These are phyloP conservation scores for Onygena corvina DNA, from an alignment of 2,329 filamentous ascomycete species.

Conservation along the genomic window DNA sequence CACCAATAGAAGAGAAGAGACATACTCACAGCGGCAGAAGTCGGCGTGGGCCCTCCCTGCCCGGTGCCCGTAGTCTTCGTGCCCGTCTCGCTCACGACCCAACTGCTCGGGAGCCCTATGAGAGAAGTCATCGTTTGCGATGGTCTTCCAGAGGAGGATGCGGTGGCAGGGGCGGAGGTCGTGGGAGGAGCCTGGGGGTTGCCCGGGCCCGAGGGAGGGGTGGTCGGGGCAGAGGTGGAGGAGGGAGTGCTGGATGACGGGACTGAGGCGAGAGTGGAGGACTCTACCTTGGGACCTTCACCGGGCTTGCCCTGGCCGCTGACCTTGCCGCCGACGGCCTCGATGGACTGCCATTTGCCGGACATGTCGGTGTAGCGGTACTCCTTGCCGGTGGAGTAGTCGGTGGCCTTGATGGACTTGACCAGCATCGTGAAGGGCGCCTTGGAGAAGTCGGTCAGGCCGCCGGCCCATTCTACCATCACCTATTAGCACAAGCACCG, in stretches of 20 bases:
- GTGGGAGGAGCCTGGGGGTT: slow-evolving; percentile 4
- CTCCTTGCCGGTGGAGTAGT: slow-evolving; percentile 82
- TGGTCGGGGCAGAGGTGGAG: not conserved
- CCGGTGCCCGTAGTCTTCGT: too few relatives aligned
- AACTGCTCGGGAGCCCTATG: slow-evolving; percentile 59
- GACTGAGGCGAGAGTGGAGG: slow-evolving; percentile 43
- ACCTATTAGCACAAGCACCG: not conserved
- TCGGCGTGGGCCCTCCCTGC: slow-evolving; percentile 65
- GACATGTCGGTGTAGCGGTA: slow-evolving; percentile 72
- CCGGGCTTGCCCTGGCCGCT: slow-evolving; percentile 51
- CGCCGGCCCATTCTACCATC: slow-evolving; percentile 61
- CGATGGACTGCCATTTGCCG: slow-evolving; percentile 72
- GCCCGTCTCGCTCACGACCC: slow-evolving; percentile 63
- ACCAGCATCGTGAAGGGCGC: slow-evolving; percentile 83
- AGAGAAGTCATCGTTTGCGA: slow-evolving; percentile 32
- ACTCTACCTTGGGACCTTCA: slow-evolving; percentile 31
- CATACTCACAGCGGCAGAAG: slow-evolving; percentile 56
- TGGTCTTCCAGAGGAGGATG: slow-evolving; percentile 34
- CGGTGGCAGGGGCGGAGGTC: not conserved
- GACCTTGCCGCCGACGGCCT: slow-evolving; percentile 63
- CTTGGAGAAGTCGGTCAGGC: slow-evolving; percentile 66
- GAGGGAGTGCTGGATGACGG: slow-evolving; percentile 46
- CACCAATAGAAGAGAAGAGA: slow-evolving; percentile 23
- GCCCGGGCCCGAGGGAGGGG: not conserved
- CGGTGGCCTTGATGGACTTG: slow-evolving; percentile 60